Base-by-base conservation (phyloP, 2,329 filamentous ascomycete genomes). In the Microsporum ferrugineum region DNA sequence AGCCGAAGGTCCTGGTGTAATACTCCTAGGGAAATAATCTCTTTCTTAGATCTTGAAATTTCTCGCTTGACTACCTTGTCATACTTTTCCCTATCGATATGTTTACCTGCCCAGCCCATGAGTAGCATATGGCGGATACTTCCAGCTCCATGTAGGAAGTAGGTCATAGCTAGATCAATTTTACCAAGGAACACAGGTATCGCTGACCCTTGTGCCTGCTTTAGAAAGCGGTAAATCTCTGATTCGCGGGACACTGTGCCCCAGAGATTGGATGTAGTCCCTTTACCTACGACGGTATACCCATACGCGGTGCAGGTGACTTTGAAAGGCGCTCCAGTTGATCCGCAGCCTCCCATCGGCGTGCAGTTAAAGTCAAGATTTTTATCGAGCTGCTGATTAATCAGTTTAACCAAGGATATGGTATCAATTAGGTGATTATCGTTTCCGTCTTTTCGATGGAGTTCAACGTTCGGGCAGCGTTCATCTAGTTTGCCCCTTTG, bases 111-210 rank as follows among this genome's bases (percentile, higher is more conserved):
- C 69, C 66, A 72, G 36, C 31, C 68, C 68, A 72, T 71, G 0
- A 72, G 61, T 1, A 72, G 65, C 66, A 71, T 71, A 60, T 72
- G 65, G 4, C 65, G 65, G 56, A 71, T 71, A 36, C 66, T 47
- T 33, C 68, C 65, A 57, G 65, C 66, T 0, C 68, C 65, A 62
- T 72, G 61, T 4, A 71, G 65, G 56, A 71, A 72, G 51, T 70
- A 71, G 27, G 64, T 63, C 38, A 64, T 58, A 2, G 51, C 61
- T 60, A 71, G 41, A 55, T 71, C 61, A 47, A 72, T 68, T 3
- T 61, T 39, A 6, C 68, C 65, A 12, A 70, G 67, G 58, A 69
- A 72, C 0, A 72, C 66, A 12, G 68, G 68, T n/a, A 72, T 63
- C 1, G 67, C 66, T 31, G 65, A 67, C 2, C 69, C 69, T 56